Evolutionary conservation across 805 yeast species (phyloP), one percentile per base, ranked within the genome.

Genomic region (Dipodascopsis tothii): DNA sequence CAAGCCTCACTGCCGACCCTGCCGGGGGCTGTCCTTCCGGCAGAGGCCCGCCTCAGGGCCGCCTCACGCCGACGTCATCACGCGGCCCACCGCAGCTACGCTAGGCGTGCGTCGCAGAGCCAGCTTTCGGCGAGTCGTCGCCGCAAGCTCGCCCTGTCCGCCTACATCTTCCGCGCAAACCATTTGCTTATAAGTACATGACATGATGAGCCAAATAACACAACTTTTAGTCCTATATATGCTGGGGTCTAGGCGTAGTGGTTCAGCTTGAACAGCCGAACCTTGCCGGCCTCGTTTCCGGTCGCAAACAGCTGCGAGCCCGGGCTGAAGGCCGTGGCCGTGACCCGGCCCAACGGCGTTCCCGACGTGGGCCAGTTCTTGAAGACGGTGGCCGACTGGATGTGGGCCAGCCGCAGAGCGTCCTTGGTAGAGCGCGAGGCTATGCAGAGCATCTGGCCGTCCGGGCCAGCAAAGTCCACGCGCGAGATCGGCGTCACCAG

Each of bases 281-380:
- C 92, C 59, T 77, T 80, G 6, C 98, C 99, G 21, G 78, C 84
- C 57, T 85, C 94, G 57, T 88, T 90, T 50, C 95, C 98, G 1
- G 86, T 76, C 16, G 88, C 85, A 39, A 92, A 62, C 80, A 88
- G 77, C 63, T 85, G 92, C 46, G 80, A 77, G 50, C 77, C 76
- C 21, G 92, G 86, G 35, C 94, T 78, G 63, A 90, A 90, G 14
- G 78, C 75, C 2, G 78, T 81, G 16, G 80, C 65, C 0, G 96
- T 84, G 27, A 92, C 96, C 54, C 81, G 78, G n/a, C 98, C 99
- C 54, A 92, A 72, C 7, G 98, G 97, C 0, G 98, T 90, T 4
- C 87, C 87, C 41, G 90, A 80, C 1, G 97, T 92, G 16, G 99
- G 99, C 98, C 98, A 92, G 68, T 92, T 92, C 39, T 80, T 72